Evolutionary conservation across 2,329 filamentous ascomycete genomes (phyloP).

Genomic region (Corniculantispora saksenae): DNA sequence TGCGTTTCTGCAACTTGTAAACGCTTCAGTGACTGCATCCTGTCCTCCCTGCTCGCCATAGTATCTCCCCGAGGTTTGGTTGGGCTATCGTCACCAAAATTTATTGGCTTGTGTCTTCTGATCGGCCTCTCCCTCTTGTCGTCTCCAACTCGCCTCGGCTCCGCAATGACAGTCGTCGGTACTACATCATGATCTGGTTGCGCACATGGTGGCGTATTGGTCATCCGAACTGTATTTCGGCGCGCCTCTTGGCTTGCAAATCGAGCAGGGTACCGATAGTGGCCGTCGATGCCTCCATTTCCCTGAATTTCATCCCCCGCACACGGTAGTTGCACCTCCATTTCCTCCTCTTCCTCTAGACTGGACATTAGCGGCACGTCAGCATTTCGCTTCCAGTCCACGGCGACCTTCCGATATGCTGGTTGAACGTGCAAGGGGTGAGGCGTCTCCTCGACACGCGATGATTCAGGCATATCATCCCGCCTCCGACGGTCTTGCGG

Average conservation of each 20-base stretch:
- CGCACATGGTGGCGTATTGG: conserved; percentile 28
- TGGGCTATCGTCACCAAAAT: conserved; percentile 25
- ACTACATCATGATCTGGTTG: conserved; percentile 23
- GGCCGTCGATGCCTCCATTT: neutral
- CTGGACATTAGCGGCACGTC: neutral
- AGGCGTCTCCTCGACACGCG: conserved; percentile 29
- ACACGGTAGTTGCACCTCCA: conserved; percentile 39
- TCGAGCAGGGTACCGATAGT: neutral
- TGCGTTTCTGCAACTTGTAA: conserved; percentile 29
- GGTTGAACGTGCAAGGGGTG: conserved; percentile 22
- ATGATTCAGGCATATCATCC: conserved; percentile 22
- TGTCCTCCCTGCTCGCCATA: conserved; percentile 8
- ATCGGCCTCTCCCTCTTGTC: neutral
- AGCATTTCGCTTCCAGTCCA: neutral
- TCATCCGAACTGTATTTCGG: neutral
- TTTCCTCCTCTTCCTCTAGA: conserved; percentile 33
- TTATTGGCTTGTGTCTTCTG: conserved; percentile 29
- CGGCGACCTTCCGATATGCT: neutral
- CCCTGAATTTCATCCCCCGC: conserved; percentile 23
- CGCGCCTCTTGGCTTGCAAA: neutral
- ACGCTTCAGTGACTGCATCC: conserved; percentile 29
- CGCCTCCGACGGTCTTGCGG: conserved; percentile 19
- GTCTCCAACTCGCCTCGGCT: neutral
- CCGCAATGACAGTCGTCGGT: conserved; percentile 19
- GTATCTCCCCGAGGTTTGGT: conserved; percentile 9